A percentile compares a stretch with the other conserved stretches of the same genome.
Evolutionary conservation across 306 rosid species (phyloP).

Genomic region (Erythrophleum fordii): DNA sequence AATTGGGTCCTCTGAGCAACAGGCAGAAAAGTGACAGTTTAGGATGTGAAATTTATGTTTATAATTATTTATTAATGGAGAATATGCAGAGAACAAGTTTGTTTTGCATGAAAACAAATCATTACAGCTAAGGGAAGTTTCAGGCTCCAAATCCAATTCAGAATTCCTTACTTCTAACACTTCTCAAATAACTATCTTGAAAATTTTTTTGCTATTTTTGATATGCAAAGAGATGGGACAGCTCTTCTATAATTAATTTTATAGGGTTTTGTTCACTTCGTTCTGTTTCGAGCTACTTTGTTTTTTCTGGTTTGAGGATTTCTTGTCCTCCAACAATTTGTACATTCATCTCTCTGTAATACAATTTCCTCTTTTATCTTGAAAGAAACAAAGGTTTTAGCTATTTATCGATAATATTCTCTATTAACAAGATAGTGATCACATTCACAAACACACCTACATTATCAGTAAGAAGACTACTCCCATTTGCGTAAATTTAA

Average conservation of each 20-base stretch:
- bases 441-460: not conserved
- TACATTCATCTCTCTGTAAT: not conserved
- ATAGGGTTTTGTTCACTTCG: not conserved
- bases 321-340: too few relatives aligned
- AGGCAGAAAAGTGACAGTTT: slow-evolving; percentile 36
- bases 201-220: not conserved
- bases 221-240: not conserved
- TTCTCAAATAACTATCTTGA: slow-evolving; percentile 20
- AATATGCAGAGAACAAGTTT: not conserved
- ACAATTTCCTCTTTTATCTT: too few relatives aligned
- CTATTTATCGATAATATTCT: slow-evolving; percentile 28
- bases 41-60: not conserved
- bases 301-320: too few relatives aligned
- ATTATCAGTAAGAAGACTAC: not conserved
- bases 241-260: not conserved
- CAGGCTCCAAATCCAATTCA: not conserved
- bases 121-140: not conserved
- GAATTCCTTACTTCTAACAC: slow-evolving; percentile 21
- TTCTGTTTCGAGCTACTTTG: too few relatives aligned
- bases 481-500: slow-evolving; percentile 7
- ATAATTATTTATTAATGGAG: not conserved
- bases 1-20: slow-evolving; percentile 78
- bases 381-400: not conserved
- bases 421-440: not conserved
- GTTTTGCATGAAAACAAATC: not conserved